Conservation (phyloP, 495 filamentous ascomycete genomes). For the Podospora australis region DNA sequence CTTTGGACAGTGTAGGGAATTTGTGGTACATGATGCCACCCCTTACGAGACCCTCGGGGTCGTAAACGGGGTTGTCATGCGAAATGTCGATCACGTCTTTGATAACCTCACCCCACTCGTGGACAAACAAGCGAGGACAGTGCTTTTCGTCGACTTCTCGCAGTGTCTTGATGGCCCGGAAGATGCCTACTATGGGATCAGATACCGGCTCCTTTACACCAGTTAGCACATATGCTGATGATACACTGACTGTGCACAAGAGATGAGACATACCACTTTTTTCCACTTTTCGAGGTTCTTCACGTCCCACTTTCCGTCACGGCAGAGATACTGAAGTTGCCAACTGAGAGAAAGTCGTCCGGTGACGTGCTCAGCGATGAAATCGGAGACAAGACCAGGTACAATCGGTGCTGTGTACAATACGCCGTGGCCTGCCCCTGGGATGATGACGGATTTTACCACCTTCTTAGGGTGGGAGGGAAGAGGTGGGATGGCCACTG, state of each 20-base stretch:
- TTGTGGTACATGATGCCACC: constrained; percentile 77
- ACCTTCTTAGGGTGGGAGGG: constrained; percentile 40
- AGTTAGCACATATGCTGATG: too few species aligned
- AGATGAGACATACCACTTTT: too few species aligned
- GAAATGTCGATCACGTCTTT: constrained; percentile 81
- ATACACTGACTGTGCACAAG: too few species aligned
- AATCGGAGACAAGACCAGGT: constrained; percentile 76
- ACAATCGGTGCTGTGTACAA: constrained; percentile 72
- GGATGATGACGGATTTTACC: constrained; percentile 66
- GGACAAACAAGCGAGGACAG: constrained; percentile 65
- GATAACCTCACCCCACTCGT: constrained; percentile 56
- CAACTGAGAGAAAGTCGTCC: constrained; percentile 73
- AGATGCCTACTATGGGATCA: constrained; percentile 63
- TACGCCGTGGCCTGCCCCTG: constrained; percentile 72
- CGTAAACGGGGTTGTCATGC: constrained; percentile 79
- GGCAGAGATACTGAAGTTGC: constrained; percentile 82
- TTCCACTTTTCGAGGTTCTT: constrained; percentile 95
- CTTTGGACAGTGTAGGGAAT: constrained; percentile 86
- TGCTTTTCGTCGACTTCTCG: constrained; percentile 81
- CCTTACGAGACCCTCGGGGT: constrained; percentile 64
- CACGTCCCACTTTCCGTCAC: constrained; percentile 93
- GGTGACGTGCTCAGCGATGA: constrained; percentile 67
- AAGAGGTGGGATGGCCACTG: constrained; percentile 36
- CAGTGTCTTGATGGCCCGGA: constrained; percentile 83
- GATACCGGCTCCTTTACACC: too few species aligned